A percentile compares a stretch with the other conserved stretches of the same genome.
phyloP scores from a whole-genome alignment of 805 yeast species.

The Metschnikowia noctiluminum region DNA sequence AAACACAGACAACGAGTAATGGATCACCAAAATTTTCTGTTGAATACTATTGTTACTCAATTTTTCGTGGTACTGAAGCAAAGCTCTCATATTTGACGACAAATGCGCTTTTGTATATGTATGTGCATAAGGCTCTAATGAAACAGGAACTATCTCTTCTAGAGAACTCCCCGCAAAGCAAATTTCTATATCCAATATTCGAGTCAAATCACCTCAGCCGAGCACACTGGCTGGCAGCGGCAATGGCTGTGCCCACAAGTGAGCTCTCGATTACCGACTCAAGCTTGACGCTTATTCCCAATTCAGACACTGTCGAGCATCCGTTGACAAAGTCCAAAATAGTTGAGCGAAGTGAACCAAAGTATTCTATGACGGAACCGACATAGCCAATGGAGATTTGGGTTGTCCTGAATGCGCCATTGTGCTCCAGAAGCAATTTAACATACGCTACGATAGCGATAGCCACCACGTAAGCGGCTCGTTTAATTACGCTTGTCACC shows the following conservation, averaged over 20 bases:
- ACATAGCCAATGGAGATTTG: slow-evolving; percentile 43
- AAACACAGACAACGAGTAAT: too few species aligned
- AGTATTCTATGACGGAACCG: slow-evolving; percentile 50
- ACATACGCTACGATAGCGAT: slow-evolving; percentile 38
- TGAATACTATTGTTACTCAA: too few species aligned
- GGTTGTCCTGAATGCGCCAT: slow-evolving; percentile 16
- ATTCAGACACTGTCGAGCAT: slow-evolving; percentile 21
- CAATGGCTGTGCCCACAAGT: slow-evolving; percentile 53
- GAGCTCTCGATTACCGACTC: slow-evolving; percentile 44
- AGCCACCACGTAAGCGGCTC: slow-evolving; percentile 46
- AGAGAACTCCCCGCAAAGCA: too few species aligned
- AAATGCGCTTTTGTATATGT: too few species aligned
- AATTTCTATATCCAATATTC: neutral
- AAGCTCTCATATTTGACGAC: too few species aligned
- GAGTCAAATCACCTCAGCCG: neutral
- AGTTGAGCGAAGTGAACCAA: slow-evolving; percentile 34
- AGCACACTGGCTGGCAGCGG: slow-evolving; percentile 36
- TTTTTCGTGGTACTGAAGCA: too few species aligned
- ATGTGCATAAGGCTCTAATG: too few species aligned
- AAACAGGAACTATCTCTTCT: too few species aligned
- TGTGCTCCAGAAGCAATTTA: slow-evolving; percentile 25
- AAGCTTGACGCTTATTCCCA: slow-evolving; percentile 35
- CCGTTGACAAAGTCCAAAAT: slow-evolving; percentile 23
- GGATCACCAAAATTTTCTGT: too few species aligned
- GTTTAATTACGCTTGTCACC: slow-evolving; percentile 35